Evolutionary conservation across 148 eudicot species (phyloP), one percentile per base, ranked within the genome.

Genomic region (Silene conica): DNA sequence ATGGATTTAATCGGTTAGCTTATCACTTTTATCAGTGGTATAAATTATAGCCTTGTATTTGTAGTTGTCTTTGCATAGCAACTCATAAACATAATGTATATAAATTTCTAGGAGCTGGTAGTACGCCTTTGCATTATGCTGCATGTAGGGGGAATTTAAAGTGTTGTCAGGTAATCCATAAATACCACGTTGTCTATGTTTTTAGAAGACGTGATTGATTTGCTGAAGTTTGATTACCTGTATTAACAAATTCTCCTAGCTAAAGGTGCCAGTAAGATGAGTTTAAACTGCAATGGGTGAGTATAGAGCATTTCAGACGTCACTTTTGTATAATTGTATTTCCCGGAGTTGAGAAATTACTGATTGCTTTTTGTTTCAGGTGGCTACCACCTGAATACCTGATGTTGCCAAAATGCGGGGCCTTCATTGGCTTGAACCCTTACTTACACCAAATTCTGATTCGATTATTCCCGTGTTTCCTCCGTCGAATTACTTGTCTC

Each of bases 51-150:
- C 28, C 58, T 56, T 43, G 1, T 58, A 41, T 76, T 26, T 67
- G 9, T 69, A 20, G 45, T 45, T 26, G 19, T 31, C 25, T 69
- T 20, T 74, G 46, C 67, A 55, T 43, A 3, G 13, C 9, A 43
- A 46, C 23, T 48, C 69, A 10, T 38, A 43, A 69, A 54, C n/a
- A 38, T 62, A 56, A 67, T 16, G 22, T 58, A 4, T 0, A 22
- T 58, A 4, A 18, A 73, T 57, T 67, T 77, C 23, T 76, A 95
- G 99, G 99, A 77, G 93, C 99, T 77, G 99, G 99, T 67, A 95
- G 99, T 83, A 88, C 97, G 72, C 97, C 99, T 68, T 86, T 95
- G 89, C 99, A 95, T 82, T 95, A 95, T 86, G 99, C 97, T 84
- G 99, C 99, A 71, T 95, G 94, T 81, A 97, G 99, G 50, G 99